phyloP scores from a whole-genome alignment of 2,329 filamentous ascomycete species.

The Penicillium sumatraense region DNA sequence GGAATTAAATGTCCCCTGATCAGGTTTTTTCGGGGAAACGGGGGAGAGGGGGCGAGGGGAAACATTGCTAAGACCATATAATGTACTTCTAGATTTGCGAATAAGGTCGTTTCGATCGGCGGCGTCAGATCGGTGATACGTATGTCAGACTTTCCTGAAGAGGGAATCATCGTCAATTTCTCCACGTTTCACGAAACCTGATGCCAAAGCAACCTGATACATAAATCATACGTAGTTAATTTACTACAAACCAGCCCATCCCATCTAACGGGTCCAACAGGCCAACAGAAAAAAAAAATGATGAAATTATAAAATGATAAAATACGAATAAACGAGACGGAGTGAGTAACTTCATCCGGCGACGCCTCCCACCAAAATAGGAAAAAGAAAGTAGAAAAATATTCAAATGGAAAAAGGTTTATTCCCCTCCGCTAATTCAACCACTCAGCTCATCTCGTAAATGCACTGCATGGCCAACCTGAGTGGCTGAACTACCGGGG shows the following conservation, averaged over 20 bases:
- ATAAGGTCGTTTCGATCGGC: neutral
- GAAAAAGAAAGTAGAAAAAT: neutral
- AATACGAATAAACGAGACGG: neutral
- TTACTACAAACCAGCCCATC: no score
- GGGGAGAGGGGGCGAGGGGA: neutral
- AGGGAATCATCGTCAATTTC: neutral
- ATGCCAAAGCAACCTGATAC: neutral
- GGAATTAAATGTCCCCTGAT: neutral
- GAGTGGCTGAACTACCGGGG: neutral
- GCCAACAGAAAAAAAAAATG: neutral
- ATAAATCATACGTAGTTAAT: neutral
- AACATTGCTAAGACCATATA: neutral
- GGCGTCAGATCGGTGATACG: neutral
- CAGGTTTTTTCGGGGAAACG: neutral
- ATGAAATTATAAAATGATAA: neutral
- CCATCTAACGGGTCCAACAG: neutral
- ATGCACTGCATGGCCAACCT: neutral
- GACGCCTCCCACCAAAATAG: conserved; percentile 2
- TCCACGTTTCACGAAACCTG: neutral
- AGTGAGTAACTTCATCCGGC: conserved; percentile 5
- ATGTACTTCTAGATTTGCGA: neutral
- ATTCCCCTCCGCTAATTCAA: neutral
- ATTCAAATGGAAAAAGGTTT: neutral
- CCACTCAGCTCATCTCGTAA: neutral
- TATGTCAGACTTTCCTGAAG: neutral